Evolutionary conservation across 305 asterid genomes (phyloP).

Genomic region (Rubia balearica): DNA sequence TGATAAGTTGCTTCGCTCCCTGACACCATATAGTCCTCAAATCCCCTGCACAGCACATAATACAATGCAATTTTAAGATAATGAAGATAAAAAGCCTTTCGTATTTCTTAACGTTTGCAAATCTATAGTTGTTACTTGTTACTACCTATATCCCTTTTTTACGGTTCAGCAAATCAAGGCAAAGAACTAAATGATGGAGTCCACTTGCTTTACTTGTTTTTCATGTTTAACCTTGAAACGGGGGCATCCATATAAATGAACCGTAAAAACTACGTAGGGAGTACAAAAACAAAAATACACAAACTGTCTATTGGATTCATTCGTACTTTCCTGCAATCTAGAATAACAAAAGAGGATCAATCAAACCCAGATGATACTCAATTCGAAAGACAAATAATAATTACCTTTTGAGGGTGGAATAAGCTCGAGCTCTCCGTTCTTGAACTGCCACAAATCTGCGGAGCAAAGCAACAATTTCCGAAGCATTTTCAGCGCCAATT

Average conservation of each 20-base stretch:
- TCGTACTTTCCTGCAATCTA: not conserved
- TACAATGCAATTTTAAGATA: conserved; percentile 4
- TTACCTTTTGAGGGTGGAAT: conserved; percentile 75
- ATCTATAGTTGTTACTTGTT: not conserved
- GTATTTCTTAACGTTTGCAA: not conserved
- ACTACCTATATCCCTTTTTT: not conserved
- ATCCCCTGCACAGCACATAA: conserved; percentile 54
- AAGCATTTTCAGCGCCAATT: conserved; percentile 16
- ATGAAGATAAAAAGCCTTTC: not conserved
- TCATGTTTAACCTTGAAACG: too few species aligned
- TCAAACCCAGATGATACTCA: not conserved
- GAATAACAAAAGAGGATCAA: not conserved
- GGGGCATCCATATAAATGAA: not conserved
- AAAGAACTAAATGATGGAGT: not conserved
- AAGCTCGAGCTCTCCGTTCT: conserved; percentile 84
- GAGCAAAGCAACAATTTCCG: conserved; percentile 38
- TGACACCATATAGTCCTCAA: conserved; percentile 63
- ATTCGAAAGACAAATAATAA: not conserved
- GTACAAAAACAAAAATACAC: too few species aligned
- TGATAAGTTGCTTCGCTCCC: conserved; percentile 81
- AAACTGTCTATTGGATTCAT: too few species aligned
- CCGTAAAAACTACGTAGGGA: not conserved
- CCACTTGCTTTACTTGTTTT: not conserved
- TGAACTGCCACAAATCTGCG: conserved; percentile 69
- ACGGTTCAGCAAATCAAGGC: not conserved